Evolutionary conservation across 2,329 filamentous ascomycete species (phyloP).

Genomic region (Tolypocladium ophioglossoides): DNA sequence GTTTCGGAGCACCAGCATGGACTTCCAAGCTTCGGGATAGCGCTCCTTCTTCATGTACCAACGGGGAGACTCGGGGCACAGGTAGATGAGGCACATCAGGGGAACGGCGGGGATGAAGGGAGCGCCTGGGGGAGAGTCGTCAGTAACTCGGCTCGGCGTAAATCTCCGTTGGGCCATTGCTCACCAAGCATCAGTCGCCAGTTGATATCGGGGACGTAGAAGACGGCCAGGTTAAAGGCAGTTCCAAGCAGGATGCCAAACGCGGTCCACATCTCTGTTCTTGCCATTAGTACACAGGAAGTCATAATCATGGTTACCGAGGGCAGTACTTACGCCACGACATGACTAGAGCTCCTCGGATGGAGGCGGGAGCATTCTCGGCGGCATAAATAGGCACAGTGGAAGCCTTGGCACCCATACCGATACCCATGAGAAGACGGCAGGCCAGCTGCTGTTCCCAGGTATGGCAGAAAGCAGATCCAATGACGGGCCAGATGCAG

Average conservation of each 20-base stretch:
- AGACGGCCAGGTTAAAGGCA: conserved; percentile 22
- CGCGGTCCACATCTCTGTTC: conserved; percentile 50
- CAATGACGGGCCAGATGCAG: conserved; percentile 53
- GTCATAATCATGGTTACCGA: too few species aligned
- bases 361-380: conserved; percentile 56
- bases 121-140: conserved; percentile 22
- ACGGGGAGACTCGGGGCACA: conserved; percentile 54
- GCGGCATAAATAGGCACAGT: conserved; percentile 65
- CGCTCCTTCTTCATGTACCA: conserved; percentile 56
- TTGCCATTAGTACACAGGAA: neutral
- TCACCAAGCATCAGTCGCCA: conserved; percentile 37
- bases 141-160: neutral
- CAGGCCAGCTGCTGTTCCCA: conserved; percentile 59
- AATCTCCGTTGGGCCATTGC: neutral
- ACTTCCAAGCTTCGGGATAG: conserved; percentile 48
- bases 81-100: conserved; percentile 41
- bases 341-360: conserved; percentile 71
- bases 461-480: conserved; percentile 51
- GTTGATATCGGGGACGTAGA: conserved; percentile 14
- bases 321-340: conserved; percentile 44
- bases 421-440: conserved; percentile 58
- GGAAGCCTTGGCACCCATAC: conserved; percentile 55
- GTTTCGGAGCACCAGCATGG: conserved; percentile 39
- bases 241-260: conserved; percentile 39
- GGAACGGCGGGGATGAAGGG: conserved; percentile 50